These are phyloP conservation scores for Citeromyces hawaiiensis DNA, from an alignment of 1,139 yeast genomes.

Conservation along the genomic window DNA sequence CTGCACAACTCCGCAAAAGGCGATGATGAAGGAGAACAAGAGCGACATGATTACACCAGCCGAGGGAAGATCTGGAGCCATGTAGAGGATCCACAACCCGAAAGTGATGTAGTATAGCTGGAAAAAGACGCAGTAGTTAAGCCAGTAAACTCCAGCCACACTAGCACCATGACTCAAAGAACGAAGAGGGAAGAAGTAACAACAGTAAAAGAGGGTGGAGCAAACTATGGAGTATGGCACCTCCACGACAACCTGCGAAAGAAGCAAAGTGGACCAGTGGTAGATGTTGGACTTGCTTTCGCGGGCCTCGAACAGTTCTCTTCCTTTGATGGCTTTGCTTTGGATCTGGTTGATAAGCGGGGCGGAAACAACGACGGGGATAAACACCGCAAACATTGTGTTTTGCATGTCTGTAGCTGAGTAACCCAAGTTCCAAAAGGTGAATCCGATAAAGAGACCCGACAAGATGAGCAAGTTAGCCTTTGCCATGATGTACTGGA, in stretches of 20 bases:
- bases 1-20: slow-evolving; percentile 55
- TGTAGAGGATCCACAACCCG: slow-evolving; percentile 38
- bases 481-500: slow-evolving; percentile 34
- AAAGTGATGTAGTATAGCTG: slow-evolving; percentile 43
- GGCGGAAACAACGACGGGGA: slow-evolving; percentile 33
- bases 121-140: slow-evolving; percentile 39
- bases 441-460: slow-evolving; percentile 41
- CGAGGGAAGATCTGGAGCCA: slow-evolving; percentile 50
- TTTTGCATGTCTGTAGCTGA: slow-evolving; percentile 37
- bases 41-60: slow-evolving; percentile 45
- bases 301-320: slow-evolving; percentile 49
- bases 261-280: slow-evolving; percentile 45
- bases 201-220: slow-evolving; percentile 36
- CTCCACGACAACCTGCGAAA: slow-evolving; percentile 38
- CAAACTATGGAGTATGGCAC: slow-evolving; percentile 41
- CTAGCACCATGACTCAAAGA: slow-evolving; percentile 25
- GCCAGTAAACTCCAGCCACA: slow-evolving; percentile 40
- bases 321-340: slow-evolving; percentile 37
- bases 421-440: slow-evolving; percentile 36
- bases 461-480: slow-evolving; percentile 20
- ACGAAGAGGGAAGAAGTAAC: slow-evolving; percentile 42
- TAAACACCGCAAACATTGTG: slow-evolving; percentile 35
- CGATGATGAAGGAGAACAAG: slow-evolving; percentile 36
- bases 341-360: slow-evolving; percentile 47
- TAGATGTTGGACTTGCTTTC: slow-evolving; percentile 54